Conservation (phyloP, 1,284 basidiomycete genomes). For the Paramarasmius palmivorus region DNA sequence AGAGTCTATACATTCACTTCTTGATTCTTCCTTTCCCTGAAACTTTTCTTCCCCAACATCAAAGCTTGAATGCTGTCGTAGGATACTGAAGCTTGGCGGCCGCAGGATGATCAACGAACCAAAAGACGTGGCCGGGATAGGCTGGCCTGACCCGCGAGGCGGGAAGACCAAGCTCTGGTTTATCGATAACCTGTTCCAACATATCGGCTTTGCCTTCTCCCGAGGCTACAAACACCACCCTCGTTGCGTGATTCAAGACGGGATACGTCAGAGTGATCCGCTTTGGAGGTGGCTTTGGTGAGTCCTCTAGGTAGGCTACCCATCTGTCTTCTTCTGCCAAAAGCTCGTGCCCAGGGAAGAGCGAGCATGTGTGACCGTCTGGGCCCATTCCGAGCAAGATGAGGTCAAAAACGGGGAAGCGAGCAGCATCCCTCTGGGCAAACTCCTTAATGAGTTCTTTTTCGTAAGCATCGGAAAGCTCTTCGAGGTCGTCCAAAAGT, state of each 20-base stretch:
- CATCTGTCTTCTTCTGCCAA: slow-evolving; percentile 87
- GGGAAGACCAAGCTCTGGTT: slow-evolving; percentile 81
- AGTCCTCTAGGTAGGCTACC: slow-evolving; percentile 93
- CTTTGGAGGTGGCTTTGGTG: slow-evolving; percentile 90
- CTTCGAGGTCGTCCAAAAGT: slow-evolving; percentile 80
- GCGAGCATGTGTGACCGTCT: slow-evolving; percentile 95
- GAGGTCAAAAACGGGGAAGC: slow-evolving; percentile 94
- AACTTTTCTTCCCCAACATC: background rate
- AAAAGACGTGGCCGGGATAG: slow-evolving; percentile 83
- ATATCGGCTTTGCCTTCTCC: slow-evolving; percentile 86
- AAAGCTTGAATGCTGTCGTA: slow-evolving; percentile 56
- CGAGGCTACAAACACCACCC: slow-evolving; percentile 85
- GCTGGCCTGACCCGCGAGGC: slow-evolving; percentile 81
- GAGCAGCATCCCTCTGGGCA: slow-evolving; percentile 85
- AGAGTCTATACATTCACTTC: slow-evolving; percentile 9
- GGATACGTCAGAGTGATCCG: slow-evolving; percentile 91
- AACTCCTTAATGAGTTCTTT: slow-evolving; percentile 90
- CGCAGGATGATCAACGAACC: slow-evolving; percentile 89
- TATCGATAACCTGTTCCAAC: slow-evolving; percentile 76
- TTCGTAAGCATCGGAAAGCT: slow-evolving; percentile 92
- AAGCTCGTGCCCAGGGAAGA: slow-evolving; percentile 92
- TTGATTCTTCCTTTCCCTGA: background rate
- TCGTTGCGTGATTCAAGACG: slow-evolving; percentile 89
- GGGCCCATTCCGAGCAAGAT: slow-evolving; percentile 93
- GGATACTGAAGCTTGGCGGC: slow-evolving; percentile 61